A percentile compares a stretch with the other conserved stretches of the same genome.
Conservation (phyloP, 179 eudicot genomes). For the Beta macrorhiza region DNA sequence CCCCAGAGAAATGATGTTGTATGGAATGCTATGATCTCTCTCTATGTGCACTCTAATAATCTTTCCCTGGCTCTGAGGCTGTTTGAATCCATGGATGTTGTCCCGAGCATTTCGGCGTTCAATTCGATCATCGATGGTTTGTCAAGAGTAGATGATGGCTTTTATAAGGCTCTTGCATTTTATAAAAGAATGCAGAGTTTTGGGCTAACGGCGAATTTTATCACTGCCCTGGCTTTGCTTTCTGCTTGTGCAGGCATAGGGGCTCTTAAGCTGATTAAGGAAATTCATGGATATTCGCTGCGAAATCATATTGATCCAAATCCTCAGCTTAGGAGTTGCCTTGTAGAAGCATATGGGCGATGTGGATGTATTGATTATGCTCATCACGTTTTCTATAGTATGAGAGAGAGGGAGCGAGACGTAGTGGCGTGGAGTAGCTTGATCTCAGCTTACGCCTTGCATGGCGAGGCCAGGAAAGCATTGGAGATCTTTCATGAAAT, state of each 20-base stretch:
- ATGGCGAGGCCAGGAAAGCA: conserved; percentile 56
- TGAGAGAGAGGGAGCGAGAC: conserved; percentile 57
- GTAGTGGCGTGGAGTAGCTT: conserved; percentile 79
- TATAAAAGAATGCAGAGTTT: conserved; percentile 45
- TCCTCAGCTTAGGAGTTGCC: conserved; percentile 52
- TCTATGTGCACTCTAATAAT: conserved; percentile 34
- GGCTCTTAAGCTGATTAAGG: conserved; percentile 46
- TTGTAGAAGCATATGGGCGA: conserved; percentile 68
- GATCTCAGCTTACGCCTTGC: conserved; percentile 64
- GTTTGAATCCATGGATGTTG: conserved; percentile 51
- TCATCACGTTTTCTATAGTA: conserved; percentile 36
- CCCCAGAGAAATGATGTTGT: conserved; percentile 33
- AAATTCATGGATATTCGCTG: conserved; percentile 48
- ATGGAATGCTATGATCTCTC: conserved; percentile 42
- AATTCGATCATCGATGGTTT: conserved; percentile 54
- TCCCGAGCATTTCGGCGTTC: conserved; percentile 48
- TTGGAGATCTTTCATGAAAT: conserved; percentile 50
- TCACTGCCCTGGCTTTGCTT: conserved; percentile 57
- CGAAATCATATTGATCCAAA: conserved; percentile 42
- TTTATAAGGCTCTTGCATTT: conserved; percentile 40
- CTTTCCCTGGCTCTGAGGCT: conserved; percentile 38
- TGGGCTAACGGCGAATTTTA: conserved; percentile 47
- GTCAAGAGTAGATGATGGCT: conserved; percentile 38
- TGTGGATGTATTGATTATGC: conserved; percentile 52
- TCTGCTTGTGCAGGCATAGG: conserved; percentile 46